Evolutionary conservation across 163 green algal genomes (phyloP).

Genomic region (Chloromonas sp.): DNA sequence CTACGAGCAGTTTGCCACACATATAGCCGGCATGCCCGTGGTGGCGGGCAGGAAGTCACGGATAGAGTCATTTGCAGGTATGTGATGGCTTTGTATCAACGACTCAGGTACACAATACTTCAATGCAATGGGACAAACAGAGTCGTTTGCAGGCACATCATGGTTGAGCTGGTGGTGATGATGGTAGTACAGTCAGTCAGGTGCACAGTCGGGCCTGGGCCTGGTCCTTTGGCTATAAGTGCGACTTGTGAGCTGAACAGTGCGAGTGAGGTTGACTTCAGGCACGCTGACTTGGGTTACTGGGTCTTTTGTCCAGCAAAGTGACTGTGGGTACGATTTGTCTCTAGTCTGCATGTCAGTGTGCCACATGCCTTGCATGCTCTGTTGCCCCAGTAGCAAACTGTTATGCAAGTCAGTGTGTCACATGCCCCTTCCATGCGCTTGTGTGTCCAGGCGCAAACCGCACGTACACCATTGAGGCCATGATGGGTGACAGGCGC

Average conservation of each 20-base stretch:
- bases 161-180: no score
- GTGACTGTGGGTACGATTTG: background rate
- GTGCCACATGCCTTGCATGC: background rate
- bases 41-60: conserved; percentile 86
- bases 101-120: no score
- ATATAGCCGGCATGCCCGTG: conserved; percentile 86
- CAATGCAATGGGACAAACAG: no score
- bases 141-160: no score
- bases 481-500: conserved; percentile 94
- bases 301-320: background rate
- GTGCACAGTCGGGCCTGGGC: no score
- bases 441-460: conserved; percentile 57
- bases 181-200: no score
- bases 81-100: background rate
- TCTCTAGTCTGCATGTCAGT: background rate
- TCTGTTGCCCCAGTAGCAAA: background rate
- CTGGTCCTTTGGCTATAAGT: no score
- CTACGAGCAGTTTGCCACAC: conserved; percentile 64
- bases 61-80: conserved; percentile 89
- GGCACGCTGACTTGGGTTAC: no score
- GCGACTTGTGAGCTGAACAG: no score
- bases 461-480: conserved; percentile 95
- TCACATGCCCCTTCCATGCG: background rate
- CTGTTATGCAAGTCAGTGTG: background rate
- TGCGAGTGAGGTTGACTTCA: no score